Evolutionary conservation across 2,329 filamentous ascomycete genomes (phyloP).

Genomic region (Apiospora sp.): DNA sequence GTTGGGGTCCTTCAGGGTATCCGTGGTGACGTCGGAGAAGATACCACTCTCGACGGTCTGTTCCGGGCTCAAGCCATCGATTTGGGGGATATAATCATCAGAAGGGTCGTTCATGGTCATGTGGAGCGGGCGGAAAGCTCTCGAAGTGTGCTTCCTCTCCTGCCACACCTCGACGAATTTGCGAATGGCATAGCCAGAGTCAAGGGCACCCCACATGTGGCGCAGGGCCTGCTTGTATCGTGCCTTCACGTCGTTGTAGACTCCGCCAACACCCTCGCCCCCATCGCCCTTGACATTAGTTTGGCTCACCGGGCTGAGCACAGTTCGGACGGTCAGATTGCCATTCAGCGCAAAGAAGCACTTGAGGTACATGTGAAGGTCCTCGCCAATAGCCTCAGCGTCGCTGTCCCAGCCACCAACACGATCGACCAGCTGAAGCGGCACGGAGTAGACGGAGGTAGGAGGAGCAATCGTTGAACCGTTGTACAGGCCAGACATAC

Average conservation of each 20-base stretch:
- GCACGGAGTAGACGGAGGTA: conserved; percentile 77
- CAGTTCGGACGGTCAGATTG: conserved; percentile 68
- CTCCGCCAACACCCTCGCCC: conserved; percentile 60
- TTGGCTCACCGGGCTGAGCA: conserved; percentile 75
- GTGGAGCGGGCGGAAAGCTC: conserved; percentile 64
- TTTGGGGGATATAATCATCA: conserved; percentile 57
- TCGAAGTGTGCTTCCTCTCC: conserved; percentile 63
- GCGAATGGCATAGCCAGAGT: conserved; percentile 71
- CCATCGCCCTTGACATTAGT: conserved; percentile 73
- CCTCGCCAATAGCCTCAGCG: conserved; percentile 76
- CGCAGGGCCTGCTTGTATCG: conserved; percentile 76
- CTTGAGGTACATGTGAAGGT: conserved; percentile 81
- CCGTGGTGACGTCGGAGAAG: conserved; percentile 62
- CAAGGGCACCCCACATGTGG: conserved; percentile 79
- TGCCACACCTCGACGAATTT: conserved; percentile 65
- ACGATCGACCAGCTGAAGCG: conserved; percentile 70
- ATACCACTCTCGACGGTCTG: conserved; percentile 56
- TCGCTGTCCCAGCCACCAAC: conserved; percentile 78
- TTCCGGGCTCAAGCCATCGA: conserved; percentile 49
- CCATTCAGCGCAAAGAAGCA: conserved; percentile 79
- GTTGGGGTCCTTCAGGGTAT: conserved; percentile 58
- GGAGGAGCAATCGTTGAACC: conserved; percentile 72
- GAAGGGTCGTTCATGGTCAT: conserved; percentile 54
- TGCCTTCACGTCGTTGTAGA: conserved; percentile 65
- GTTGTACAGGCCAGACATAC: conserved; percentile 72